Percentiles rank a stretch among this genome's conserved stretches.
Conservation (phyloP, 2,329 filamentous ascomycete genomes). For the Periconia digitata region DNA sequence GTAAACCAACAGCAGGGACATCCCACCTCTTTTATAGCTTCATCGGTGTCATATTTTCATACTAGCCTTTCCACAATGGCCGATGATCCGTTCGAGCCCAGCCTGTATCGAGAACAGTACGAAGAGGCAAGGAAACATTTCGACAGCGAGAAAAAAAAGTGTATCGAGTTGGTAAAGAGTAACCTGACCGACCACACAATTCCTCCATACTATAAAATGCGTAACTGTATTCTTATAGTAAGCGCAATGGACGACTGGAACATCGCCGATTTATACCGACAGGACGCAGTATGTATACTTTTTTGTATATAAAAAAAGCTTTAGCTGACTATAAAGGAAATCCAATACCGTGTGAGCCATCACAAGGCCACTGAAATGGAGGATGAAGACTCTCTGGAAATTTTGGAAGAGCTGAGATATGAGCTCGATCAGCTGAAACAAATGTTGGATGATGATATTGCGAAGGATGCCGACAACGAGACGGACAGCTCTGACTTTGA, state of each 20-base stretch:
- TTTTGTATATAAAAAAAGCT: neutral
- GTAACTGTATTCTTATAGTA: neutral
- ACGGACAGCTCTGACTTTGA: neutral
- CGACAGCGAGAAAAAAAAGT: neutral
- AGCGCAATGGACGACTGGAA: neutral
- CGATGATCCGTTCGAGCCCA: too few species aligned
- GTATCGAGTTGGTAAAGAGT: neutral
- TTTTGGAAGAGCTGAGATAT: neutral
- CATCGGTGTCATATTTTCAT: too few species aligned
- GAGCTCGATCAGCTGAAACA: neutral
- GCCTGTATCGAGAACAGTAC: neutral
- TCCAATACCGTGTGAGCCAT: neutral
- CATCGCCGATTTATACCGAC: neutral
- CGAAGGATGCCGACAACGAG: neutral
- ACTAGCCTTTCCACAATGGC: too few species aligned
- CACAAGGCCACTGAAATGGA: neutral
- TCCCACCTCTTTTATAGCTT: too few species aligned
- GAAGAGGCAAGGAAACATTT: neutral
- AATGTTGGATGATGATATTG: neutral
- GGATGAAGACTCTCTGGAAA: neutral
- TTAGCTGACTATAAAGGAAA: neutral
- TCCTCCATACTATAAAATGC: neutral
- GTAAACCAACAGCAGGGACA: too few species aligned
- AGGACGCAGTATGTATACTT: too few species aligned
- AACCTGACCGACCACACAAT: neutral